These are phyloP conservation scores for Tribonema minus DNA, from an alignment of 108 stramenopile genomes.

Conservation along the genomic window DNA sequence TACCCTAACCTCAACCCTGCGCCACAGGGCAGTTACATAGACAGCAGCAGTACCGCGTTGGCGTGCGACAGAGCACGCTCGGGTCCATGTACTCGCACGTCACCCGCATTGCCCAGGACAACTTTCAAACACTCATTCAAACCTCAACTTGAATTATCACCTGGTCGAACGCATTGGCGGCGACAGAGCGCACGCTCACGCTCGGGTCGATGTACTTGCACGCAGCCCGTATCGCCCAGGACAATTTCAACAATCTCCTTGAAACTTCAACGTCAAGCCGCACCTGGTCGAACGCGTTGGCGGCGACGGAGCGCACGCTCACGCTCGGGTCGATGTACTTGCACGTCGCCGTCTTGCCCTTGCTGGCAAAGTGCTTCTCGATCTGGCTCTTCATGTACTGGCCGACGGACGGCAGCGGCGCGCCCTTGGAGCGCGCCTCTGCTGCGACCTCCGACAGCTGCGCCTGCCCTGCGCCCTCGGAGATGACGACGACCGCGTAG, in stretches of 20 bases:
- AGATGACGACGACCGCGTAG: slow-evolving; percentile 94
- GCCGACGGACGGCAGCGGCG: slow-evolving; percentile 80
- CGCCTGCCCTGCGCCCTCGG: slow-evolving; percentile 96
- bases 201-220: no score
- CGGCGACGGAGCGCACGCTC: slow-evolving; percentile 77
- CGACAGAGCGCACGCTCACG: no score
- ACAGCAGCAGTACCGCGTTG: no score
- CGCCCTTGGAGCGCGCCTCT: slow-evolving; percentile 80
- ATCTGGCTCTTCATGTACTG: slow-evolving; percentile 75
- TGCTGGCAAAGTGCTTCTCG: slow-evolving; percentile 64
- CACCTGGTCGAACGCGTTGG: slow-evolving; percentile 83
- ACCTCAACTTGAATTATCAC: no score
- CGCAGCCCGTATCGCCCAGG: no score
- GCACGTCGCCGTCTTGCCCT: slow-evolving; percentile 61
- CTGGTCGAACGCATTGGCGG: no score
- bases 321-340: slow-evolving; percentile 94
- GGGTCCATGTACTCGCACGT: no score
- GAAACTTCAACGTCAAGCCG: no score
- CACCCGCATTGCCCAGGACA: no score
- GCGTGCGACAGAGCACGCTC: no score
- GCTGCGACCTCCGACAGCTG: slow-evolving; percentile 71
- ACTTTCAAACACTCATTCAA: no score
- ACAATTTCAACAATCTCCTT: not conserved
- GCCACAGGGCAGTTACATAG: no score
- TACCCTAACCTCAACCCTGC: slow-evolving; percentile 78